phyloP scores from a whole-genome alignment of 2,329 filamentous ascomycete species.

The Diaporthe vexans region DNA sequence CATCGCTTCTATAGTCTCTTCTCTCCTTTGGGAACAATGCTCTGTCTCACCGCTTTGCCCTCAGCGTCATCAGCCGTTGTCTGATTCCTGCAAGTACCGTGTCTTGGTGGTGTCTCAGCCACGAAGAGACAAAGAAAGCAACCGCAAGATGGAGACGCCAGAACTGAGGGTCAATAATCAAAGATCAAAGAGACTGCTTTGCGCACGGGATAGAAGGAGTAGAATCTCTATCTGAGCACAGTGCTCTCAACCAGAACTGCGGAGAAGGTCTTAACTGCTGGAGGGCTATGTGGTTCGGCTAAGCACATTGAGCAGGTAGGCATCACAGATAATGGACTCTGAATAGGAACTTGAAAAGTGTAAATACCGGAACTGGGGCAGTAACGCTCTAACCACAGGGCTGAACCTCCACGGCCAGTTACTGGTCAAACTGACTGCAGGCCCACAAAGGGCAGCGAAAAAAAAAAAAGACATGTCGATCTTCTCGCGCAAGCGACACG shows the following conservation, averaged over 20 bases:
- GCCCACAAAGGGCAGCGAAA: not conserved
- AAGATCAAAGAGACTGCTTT: not conserved
- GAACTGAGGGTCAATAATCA: not conserved
- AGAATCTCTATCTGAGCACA: not conserved
- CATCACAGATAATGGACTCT: not conserved
- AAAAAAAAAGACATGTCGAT: too few relatives aligned
- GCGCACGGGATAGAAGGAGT: too few relatives aligned
- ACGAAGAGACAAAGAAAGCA: not conserved
- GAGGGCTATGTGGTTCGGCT: not conserved
- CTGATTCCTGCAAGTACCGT: not conserved
- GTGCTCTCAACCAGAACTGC: not conserved
- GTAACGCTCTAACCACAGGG: not conserved
- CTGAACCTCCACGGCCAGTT: not conserved
- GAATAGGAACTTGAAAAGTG: not conserved
- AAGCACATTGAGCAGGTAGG: too few relatives aligned
- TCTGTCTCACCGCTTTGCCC: not conserved
- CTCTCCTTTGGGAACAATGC: not conserved
- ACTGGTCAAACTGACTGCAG: not conserved
- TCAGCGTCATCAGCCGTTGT: not conserved
- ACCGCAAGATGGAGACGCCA: not conserved
- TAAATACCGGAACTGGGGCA: not conserved
- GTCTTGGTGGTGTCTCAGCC: conserved; percentile 3
- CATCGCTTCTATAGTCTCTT: not conserved
- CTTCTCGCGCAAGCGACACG: too few relatives aligned
- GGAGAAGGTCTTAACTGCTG: not conserved